Evolutionary conservation across 768 basidiomycete species (phyloP), one percentile per base, ranked within the genome.

Genomic region (Pisolithus tinctorius): DNA sequence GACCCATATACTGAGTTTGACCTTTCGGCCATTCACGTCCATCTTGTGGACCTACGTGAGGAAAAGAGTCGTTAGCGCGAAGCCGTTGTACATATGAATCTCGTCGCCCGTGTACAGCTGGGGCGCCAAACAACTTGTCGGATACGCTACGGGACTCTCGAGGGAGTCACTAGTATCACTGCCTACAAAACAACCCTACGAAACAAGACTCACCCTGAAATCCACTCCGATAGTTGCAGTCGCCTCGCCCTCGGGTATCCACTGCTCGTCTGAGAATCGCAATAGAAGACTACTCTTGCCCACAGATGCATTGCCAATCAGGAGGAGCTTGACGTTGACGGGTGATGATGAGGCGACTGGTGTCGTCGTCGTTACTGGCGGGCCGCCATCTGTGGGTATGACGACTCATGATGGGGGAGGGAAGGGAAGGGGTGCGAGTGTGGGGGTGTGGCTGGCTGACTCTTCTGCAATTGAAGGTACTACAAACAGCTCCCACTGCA

Each of bases 1-100:
- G 60, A 95, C 94, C 96, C 96, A 99, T 68, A 98, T 95, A 50
- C 88, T 92, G n/a, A 99, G 74, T 71, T 97, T 98, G 58, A 91
- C 87, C 61, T 81, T 89, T 75, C 79, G 84, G 51, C 87, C 83
- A 48, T 83, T 82, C 45, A 90, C 76, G 20, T 86, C 83, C 88
- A 93, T 88, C 75, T 88, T 90, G 67, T 90, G 88, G 23, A 91
- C 86, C 88, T 88, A 65, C 47, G 54, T 48, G 6, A 30, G 29
- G 8, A 25, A 30, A 17, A 16, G 26, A 42, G 36, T 36, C 0
- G 46, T 20, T 20, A 20, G 20, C 20, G 20, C 20, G 20, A 20
- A 20, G 20, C 20, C 20, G 20, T 20, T 2, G 36, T 3, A 10
- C 9, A 37, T 10, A 37, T 9, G 36, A 16, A 37, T 20, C 20